Base-by-base conservation (phyloP, 768 basidiomycete genomes). In the Xerocomellus intermedius region DNA sequence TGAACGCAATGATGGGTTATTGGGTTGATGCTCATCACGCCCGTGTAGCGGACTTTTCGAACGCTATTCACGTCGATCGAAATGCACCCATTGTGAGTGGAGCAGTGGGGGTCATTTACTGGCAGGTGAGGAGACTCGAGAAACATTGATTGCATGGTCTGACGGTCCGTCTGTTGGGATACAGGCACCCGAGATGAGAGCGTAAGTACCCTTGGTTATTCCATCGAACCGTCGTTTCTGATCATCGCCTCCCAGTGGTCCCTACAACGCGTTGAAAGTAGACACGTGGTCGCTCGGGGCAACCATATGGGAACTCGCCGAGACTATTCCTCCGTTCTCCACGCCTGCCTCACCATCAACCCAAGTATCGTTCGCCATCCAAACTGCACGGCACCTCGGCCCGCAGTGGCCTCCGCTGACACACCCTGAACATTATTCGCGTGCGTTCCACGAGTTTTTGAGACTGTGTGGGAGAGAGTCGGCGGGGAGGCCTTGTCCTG, bases 251-350 rank as follows among this genome's bases (percentile, higher is more conserved):
- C 22, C 32, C 41, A 87, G 86, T 48, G 84, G 86, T 12, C 74
- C 84, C 0, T 91, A 92, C 62, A 77, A 92, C 62, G 81, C 84
- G 1, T 77, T 90, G 41, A 85, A 86, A 66, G 82, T 90, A 43
- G 90, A 92, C 56, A 76, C 86, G 0, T 92, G 89, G 89, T 90
- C 89, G 0, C 74, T 91, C 7, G 90, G 90, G 2, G 90, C 90
- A 0, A 92, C 90, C 0, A 79, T 89, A 0, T 91, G 90, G 90
- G 90, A 92, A 65, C 79, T 88, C 71, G 86, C 87, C 1, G 80
- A 92, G 64, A 81, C 84, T 7, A 76, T 81, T 48, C 90, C 90
- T 5, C 90, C 90, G 0, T 92, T 91, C 64, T 76, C 80, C 4
- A 79, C 82, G 42, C 61, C 65, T 19, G 55, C 59, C 17, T 68